Evolutionary conservation across 805 yeast species (phyloP), one percentile per base, ranked within the genome.

Genomic region (Nakazawaea anatomiae): DNA sequence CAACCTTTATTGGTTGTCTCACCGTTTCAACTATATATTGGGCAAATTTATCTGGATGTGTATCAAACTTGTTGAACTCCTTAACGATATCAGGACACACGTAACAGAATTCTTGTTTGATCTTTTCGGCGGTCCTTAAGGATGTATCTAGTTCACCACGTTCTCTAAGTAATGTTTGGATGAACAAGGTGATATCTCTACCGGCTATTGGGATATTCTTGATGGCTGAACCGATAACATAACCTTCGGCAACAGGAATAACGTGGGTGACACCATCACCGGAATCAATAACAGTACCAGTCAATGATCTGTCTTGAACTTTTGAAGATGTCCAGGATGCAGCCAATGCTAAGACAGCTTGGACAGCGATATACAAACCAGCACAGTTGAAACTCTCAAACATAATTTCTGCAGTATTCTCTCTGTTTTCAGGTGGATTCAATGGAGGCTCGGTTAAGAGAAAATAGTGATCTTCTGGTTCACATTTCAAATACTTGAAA

Each of bases 241-340:
- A 94, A 53, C 99, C 99, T 72, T 94, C 99, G 30, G 99, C 98
- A 36, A 94, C 99, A 12, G 99, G 98, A 56, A 94, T 94, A 44
- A 94, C 98, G 68, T 94, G 99, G 10, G 99, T 94, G 4, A 94
- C 99, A 76, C 99, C 99, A 65, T 92, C 99, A 73, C 99, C 99
- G 2, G 95, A 85, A 66, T 94, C 99, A 60, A 94, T 92, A 58
- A 94, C 99, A 0, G 98, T 94, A 69, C 99, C 99, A 6, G 99
- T 94, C 60, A 94, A 76, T 1, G 98, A 89, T 69, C 97, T 83
- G 64, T 92, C 99, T 54, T 83, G 85, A 32, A 90, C 98, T 66
- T 94, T 94, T 14, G 96, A 83, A 11, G 96, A 88, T 5, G 99
- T 92, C 99, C 99, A 94, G 6, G 97, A 89, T 1, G 99, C 99